Conservation (phyloP, 805 yeast genomes). For the Torulaspora delbrueckii region DNA sequence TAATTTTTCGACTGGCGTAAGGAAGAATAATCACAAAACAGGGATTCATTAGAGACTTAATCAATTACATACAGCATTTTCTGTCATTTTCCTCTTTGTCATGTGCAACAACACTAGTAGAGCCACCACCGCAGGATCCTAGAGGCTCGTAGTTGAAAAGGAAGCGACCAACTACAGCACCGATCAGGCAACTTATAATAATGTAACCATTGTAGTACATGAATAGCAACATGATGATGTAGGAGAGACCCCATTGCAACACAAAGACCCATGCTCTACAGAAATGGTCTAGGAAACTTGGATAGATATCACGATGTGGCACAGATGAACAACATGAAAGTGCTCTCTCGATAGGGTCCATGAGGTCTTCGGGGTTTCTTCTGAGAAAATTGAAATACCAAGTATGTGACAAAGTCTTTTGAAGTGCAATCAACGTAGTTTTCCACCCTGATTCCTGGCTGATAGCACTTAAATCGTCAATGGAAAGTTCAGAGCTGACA, state of each 20-base stretch:
- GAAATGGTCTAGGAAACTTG: slow-evolving; percentile 47
- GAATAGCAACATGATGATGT: slow-evolving; percentile 63
- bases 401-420: slow-evolving; percentile 33
- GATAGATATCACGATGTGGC: slow-evolving; percentile 29
- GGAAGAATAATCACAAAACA: background rate
- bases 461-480: background rate
- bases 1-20: no score
- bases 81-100: slow-evolving; percentile 33
- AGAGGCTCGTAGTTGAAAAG: slow-evolving; percentile 48
- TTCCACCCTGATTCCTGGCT: slow-evolving; percentile 10
- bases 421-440: slow-evolving; percentile 15
- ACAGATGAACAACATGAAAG: slow-evolving; percentile 11
- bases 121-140: slow-evolving; percentile 20
- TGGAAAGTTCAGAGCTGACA: slow-evolving; percentile 9
- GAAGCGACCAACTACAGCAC: slow-evolving; percentile 55
- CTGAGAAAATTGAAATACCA: slow-evolving; percentile 30
- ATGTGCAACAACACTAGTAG: slow-evolving; percentile 15
- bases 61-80: slow-evolving; percentile 34
- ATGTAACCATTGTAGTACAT: slow-evolving; percentile 73
- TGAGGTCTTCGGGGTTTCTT: background rate
- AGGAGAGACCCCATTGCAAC: slow-evolving; percentile 58
- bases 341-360: slow-evolving; percentile 2
- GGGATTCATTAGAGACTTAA: background rate
- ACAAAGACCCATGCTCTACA: slow-evolving; percentile 48
- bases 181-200: slow-evolving; percentile 56